Base-by-base conservation (phyloP, 2,329 filamentous ascomycete species). In the Ophiocordyceps polyrhachis-furcata region DNA sequence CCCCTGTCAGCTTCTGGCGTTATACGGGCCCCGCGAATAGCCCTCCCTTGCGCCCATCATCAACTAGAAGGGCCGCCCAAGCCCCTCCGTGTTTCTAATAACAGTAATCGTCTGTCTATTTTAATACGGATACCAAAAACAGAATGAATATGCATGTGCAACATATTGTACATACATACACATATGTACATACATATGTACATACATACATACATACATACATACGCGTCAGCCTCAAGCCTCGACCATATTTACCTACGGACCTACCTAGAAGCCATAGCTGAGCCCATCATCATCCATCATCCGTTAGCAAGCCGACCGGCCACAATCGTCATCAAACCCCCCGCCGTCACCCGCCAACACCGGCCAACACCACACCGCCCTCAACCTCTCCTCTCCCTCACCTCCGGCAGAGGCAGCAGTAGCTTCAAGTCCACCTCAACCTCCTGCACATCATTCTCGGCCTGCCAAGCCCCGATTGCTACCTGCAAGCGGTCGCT, bases 381-480 rank as follows among this genome's bases (percentile, higher is more conserved):
- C 35, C 4, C 6, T 38, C 35, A 38, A 12, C 35, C 15, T 38
- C 35, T 1, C 17, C 35, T 37, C 32, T 55, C 57, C 44, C 57
- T 58, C 7, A 45, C 55, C 45, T 42, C 48, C 37, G 53, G 50
- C 37, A 44, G 50, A 32, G 57, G 42, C 25, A 53, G 50, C 37
- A 43, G 50, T 32, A 58, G 42, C 31, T 43, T 52, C 46, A 56
- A 57, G 46, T 56, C 52, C 20, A 59, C 50, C 31, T 50, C 45
- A n/a, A 46, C 29, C 0, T 31, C 44, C 40, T 28, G 25, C 25
- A 44, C 45, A 2, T 44, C 43, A 25, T 29, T 45, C 21, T 40
- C 42, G 31, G 43, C 43, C 42, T 53, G 40, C 57, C 57, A 58
- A n/a, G 40, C 41, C 20, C 50, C 45, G 31, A 56, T 50, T 25